A percentile compares a stretch with the other conserved stretches of the same genome.
These are phyloP conservation scores for Collariella sp. DNA, from an alignment of 495 filamentous ascomycete species.

Conservation along the genomic window DNA sequence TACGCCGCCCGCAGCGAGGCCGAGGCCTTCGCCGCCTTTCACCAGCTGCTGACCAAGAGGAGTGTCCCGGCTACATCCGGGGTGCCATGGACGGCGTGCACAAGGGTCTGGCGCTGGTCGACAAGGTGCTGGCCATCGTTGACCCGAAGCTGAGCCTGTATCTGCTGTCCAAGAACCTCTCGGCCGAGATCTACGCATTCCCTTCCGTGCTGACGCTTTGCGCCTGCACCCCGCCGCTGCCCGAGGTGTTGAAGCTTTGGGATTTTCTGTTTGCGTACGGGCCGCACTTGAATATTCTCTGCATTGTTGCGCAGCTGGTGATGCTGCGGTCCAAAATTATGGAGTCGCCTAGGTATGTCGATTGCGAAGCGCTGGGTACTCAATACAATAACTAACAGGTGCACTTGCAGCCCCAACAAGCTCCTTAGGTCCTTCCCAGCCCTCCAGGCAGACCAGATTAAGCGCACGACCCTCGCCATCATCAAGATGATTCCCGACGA, in stretches of 20 bases:
- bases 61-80: conserved; percentile 89
- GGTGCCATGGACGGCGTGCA: conserved; percentile 98
- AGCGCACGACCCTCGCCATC: conserved; percentile 66
- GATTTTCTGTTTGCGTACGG: conserved; percentile 97
- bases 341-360: conserved; percentile 67
- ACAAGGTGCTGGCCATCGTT: conserved; percentile 80
- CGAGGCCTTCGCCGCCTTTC: conserved; percentile 87
- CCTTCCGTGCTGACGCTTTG: conserved; percentile 90
- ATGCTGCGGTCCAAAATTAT: conserved; percentile 79
- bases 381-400: conserved; percentile 18
- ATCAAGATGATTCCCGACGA: conserved; percentile 80
- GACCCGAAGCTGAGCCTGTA: conserved; percentile 80
- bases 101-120: conserved; percentile 79
- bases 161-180: conserved; percentile 74
- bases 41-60: conserved; percentile 77
- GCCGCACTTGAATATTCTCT: conserved; percentile 86
- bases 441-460: conserved; percentile 71
- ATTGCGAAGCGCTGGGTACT: too few relatives aligned
- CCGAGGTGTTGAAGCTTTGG: conserved; percentile 92
- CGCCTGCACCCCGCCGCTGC: conserved; percentile 93
- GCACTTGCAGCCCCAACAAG: conserved; percentile 68
- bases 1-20: conserved; percentile 93
- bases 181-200: conserved; percentile 95
- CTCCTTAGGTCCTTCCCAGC: conserved; percentile 83
- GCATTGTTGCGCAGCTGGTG: conserved; percentile 93